A percentile compares a stretch with the other conserved stretches of the same genome.
Evolutionary conservation across 345 rosid species (phyloP).

Genomic region (Eucalyptus fibrosa): DNA sequence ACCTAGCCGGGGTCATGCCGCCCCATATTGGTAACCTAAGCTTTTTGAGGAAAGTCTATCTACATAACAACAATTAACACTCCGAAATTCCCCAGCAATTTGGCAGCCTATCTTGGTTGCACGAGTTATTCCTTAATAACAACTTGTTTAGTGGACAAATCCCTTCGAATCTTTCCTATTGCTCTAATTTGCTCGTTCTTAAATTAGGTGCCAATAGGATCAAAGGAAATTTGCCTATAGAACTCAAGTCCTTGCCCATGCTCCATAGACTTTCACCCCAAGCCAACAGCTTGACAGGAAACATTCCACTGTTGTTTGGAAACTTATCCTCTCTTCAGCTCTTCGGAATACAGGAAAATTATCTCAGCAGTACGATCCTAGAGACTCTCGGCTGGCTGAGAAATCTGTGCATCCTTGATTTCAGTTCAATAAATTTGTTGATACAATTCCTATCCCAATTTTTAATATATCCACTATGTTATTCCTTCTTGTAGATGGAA

Average conservation of each 20-base stretch:
- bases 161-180: neutral
- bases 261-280: neutral
- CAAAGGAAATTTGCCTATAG: neutral
- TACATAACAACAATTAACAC: rapidly evolving
- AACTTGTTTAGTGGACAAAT: neutral
- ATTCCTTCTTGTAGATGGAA: rapidly evolving
- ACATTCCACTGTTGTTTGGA: no score
- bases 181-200: neutral
- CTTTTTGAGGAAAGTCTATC: neutral
- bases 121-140: neutral
- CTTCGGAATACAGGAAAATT: rapidly evolving
- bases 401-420: rapidly evolving
- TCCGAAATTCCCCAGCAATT: neutral
- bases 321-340: neutral
- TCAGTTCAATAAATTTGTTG: neutral
- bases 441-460: neutral
- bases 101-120: neutral
- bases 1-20: rapidly evolving
- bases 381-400: neutral
- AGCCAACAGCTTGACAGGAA: neutral
- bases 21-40: neutral
- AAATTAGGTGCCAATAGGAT: neutral
- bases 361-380: neutral
- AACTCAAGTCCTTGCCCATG: neutral
- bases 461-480: neutral